Evolutionary conservation across 305 asterid genomes (phyloP).

Genomic region (Solanum hybrid): DNA sequence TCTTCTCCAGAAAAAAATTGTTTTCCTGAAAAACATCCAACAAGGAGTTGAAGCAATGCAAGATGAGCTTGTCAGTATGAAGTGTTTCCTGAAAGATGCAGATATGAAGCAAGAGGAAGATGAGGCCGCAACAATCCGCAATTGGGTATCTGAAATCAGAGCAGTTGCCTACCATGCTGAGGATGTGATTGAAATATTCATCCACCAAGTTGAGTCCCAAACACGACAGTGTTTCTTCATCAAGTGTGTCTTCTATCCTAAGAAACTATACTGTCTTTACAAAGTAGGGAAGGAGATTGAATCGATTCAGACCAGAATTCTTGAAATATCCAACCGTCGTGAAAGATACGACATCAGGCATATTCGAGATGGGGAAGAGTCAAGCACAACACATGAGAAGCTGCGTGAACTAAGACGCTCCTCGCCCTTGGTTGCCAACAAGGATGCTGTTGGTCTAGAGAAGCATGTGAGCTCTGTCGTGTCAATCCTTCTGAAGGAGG

Average conservation of each 20-base stretch:
- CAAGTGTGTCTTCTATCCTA: background rate
- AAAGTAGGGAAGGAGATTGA: conserved; percentile 1
- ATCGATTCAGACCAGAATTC: background rate
- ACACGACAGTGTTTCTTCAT: background rate
- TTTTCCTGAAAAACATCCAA: background rate
- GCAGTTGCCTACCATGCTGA: conserved; percentile 9
- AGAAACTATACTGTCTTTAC: background rate
- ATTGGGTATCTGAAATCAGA: conserved; percentile 14
- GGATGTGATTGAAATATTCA: conserved; percentile 4
- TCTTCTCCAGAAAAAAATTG: background rate
- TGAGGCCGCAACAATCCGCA: conserved; percentile 5
- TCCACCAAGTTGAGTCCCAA: background rate
- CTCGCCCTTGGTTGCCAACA: background rate
- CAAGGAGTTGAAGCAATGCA: background rate
- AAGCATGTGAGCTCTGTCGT: background rate
- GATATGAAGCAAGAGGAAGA: conserved; percentile 12
- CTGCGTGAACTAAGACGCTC: background rate
- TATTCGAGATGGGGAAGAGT: background rate
- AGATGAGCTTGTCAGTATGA: conserved; percentile 4
- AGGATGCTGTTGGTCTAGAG: conserved; percentile 1
- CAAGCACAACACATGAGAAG: background rate
- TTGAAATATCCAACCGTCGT: background rate
- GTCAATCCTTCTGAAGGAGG: conserved; percentile 1
- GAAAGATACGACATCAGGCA: conserved; percentile 5
- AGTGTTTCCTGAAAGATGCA: conserved; percentile 12